Conservation (phyloP, 768 basidiomycete species). For the Phylloporus scabripes region DNA sequence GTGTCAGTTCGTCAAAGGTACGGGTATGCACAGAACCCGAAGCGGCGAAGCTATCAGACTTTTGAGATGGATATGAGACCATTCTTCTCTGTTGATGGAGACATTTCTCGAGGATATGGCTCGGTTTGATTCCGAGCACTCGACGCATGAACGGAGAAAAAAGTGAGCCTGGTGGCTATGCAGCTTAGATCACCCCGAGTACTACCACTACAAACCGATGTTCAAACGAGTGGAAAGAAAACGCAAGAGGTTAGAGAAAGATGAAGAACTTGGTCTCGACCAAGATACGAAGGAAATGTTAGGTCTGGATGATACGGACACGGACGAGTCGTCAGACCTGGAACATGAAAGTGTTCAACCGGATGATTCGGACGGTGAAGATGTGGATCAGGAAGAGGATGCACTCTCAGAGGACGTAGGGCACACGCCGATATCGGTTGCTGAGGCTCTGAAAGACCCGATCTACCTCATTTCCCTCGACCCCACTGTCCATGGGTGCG, state of each 20-base stretch:
- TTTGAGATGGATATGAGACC: neutral
- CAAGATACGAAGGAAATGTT: slow-evolving; percentile 58
- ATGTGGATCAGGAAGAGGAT: slow-evolving; percentile 20
- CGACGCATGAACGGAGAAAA: slow-evolving; percentile 31
- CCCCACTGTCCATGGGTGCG: slow-evolving; percentile 53
- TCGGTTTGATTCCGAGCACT: slow-evolving; percentile 12
- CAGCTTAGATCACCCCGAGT: neutral
- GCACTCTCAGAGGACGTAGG: slow-evolving; percentile 22
- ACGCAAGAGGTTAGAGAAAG: slow-evolving; percentile 52
- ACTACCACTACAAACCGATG: slow-evolving; percentile 36
- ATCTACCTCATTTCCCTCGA: slow-evolving; percentile 54
- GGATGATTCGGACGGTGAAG: slow-evolving; percentile 20
- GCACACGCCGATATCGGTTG: slow-evolving; percentile 45
- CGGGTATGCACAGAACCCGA: neutral
- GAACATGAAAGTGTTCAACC: slow-evolving; percentile 32
- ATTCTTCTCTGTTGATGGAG: neutral
- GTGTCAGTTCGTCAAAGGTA: slow-evolving; percentile 2
- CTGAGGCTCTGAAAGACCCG: slow-evolving; percentile 58
- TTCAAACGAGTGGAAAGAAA: slow-evolving; percentile 77
- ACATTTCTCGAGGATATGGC: slow-evolving; percentile 10
- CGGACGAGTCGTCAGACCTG: slow-evolving; percentile 56
- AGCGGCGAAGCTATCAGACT: neutral
- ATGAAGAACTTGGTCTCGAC: slow-evolving; percentile 60
- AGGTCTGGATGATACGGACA: slow-evolving; percentile 70
- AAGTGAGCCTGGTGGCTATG: slow-evolving; percentile 23